Evolutionary conservation across 208 protist genomes (phyloP).

Genomic region (Blastocrithidia nonstop): DNA sequence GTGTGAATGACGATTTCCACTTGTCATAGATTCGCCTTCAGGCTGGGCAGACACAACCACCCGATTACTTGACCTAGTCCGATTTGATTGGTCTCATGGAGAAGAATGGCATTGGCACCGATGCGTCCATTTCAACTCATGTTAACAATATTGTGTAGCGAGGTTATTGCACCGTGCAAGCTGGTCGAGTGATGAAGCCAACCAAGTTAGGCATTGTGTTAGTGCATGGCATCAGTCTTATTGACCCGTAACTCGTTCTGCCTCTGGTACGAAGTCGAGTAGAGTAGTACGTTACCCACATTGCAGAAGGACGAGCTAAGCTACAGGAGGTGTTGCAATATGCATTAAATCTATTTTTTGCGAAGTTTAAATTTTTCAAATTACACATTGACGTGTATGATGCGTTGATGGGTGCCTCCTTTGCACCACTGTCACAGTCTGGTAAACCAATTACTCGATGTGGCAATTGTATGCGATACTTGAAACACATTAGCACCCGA

Average conservation of each 20-base stretch:
- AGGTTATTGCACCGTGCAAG: conserved; percentile 78
- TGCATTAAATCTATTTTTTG: conserved; percentile 65
- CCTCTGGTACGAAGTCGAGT: conserved; percentile 84
- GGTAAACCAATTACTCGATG: conserved; percentile 83
- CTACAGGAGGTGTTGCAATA: conserved; percentile 75
- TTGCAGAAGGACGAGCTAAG: conserved; percentile 81
- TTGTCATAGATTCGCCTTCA: conserved; percentile 76
- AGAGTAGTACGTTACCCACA: conserved; percentile 85
- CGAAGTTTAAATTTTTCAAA: conserved; percentile 87
- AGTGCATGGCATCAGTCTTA: conserved; percentile 85
- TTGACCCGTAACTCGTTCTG: conserved; percentile 89
- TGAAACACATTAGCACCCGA: conserved; percentile 70
- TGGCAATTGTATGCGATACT: conserved; percentile 86
- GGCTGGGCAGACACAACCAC: conserved; percentile 71
- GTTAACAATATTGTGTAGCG: conserved; percentile 94
- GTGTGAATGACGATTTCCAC: conserved; percentile 48
- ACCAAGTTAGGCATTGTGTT: conserved; percentile 89
- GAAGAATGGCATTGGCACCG: conserved; percentile 96
- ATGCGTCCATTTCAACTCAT: conserved; percentile 99
- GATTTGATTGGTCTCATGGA: conserved; percentile 97
- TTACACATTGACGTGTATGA: conserved; percentile 87
- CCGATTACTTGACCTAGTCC: conserved; percentile 91
- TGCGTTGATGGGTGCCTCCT: conserved; percentile 89
- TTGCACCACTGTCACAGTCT: conserved; percentile 59
- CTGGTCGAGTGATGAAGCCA: conserved; percentile 79